These are phyloP conservation scores for Torulaspora gathmanii DNA, from an alignment of 805 yeast species.

Conservation along the genomic window DNA sequence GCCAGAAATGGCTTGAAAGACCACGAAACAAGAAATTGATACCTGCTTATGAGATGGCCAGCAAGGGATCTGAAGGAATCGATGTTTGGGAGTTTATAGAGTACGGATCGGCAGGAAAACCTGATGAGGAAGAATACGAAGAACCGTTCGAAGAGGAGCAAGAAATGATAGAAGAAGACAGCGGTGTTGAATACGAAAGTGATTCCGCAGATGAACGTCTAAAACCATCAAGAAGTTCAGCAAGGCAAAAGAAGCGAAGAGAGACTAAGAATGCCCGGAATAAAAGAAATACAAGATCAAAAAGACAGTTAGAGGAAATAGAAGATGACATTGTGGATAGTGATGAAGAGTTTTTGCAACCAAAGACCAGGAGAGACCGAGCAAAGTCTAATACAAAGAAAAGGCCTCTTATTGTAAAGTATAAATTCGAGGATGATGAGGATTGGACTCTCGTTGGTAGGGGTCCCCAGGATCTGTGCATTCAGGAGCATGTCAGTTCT, in stretches of 20 bases:
- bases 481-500: conserved; percentile 18
- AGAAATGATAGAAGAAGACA: conserved; percentile 24
- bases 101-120: conserved; percentile 33
- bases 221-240: conserved; percentile 8
- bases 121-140: conserved; percentile 31
- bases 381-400: conserved; percentile 14
- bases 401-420: conserved; percentile 15
- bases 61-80: conserved; percentile 36
- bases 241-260: conserved; percentile 19
- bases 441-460: conserved; percentile 33
- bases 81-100: conserved; percentile 36
- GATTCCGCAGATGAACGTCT: conserved; percentile 30
- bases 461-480: conserved; percentile 32
- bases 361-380: conserved; percentile 22
- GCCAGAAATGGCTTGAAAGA: conserved; percentile 24
- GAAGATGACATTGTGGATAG: conserved; percentile 3
- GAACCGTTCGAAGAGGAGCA: conserved; percentile 33
- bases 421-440: conserved; percentile 33
- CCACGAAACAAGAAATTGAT: conserved; percentile 48
- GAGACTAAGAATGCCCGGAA: conserved; percentile 13
- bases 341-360: conserved; percentile 9
- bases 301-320: conserved; percentile 12
- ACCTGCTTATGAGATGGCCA: conserved; percentile 49
- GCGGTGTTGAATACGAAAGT: conserved; percentile 27
- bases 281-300: conserved; percentile 21